Evolutionary conservation across 306 rosid genomes (phyloP), one percentile per base, ranked within the genome.

Genomic region (Mimosa bimucronata): DNA sequence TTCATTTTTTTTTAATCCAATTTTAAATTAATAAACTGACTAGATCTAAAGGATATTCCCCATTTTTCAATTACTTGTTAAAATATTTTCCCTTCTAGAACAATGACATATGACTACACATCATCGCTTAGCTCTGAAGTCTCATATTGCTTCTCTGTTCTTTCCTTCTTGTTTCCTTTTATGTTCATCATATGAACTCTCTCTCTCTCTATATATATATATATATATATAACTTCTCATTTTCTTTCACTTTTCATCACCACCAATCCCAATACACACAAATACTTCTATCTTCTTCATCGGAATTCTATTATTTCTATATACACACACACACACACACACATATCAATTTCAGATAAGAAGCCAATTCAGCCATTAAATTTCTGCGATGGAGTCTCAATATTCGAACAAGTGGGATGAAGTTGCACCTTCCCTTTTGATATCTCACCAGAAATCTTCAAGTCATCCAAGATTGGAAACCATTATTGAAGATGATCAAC

Each of bases 401-500:
- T 37, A 26, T 25, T 21, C 48, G 18, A 45, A 40, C 10, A 60
- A 58, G 25, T 75, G 74, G 71, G 78, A 61, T 75, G 87, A 75
- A 75, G 81, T 61, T 79, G 70, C 75, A 72, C 87, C 87, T n/a
- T 6, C 75, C 34, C 78, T 31, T 26, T 7, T 75, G 8, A 69
- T 61, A n/a, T 67, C 73, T 34, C 67, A 14, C n/a, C 38, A 26
- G 31, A 79, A 71, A 78, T 57, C 60, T 12, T 74, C 80, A 4
- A 57, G 26, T 2, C 61, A 41, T 41, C 70, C 53, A 4, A 80
- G n/a, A 80, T 62, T 79, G 23, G 87, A 84, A 30, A 75, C 84
- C 31, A 79, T 83, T 70, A 15, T 79, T 1, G 84, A 83, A 83
- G 65, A 58, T 58, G 84, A 83, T 21, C 81, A 77, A 42, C 61